Evolutionary conservation across 768 basidiomycete genomes (phyloP).

Genomic region (Crepidotus variabilis): DNA sequence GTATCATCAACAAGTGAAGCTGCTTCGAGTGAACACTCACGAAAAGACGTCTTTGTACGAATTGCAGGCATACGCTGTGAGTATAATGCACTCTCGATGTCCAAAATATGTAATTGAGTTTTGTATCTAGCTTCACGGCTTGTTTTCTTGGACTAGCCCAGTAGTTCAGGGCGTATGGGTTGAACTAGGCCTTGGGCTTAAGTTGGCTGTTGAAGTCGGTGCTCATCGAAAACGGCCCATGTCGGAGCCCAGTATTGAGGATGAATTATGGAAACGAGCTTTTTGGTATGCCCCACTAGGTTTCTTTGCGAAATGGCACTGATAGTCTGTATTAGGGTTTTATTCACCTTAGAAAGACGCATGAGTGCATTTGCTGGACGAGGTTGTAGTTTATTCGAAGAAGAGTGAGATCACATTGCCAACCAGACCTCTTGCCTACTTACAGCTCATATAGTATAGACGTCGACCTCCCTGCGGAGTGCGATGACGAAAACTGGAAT

Average conservation of each 20-base stretch:
- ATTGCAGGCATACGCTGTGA: slow-evolving; percentile 54
- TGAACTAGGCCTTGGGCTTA: slow-evolving; percentile 56
- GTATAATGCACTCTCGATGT: slow-evolving; percentile 14
- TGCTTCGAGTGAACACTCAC: slow-evolving; percentile 52
- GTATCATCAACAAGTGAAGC: slow-evolving; percentile 55
- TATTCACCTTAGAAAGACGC: slow-evolving; percentile 41
- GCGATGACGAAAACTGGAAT: slow-evolving; percentile 66
- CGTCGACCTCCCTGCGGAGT: slow-evolving; percentile 53
- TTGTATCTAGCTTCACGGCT: slow-evolving; percentile 44
- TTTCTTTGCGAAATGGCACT: not conserved
- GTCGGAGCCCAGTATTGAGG: slow-evolving; percentile 37
- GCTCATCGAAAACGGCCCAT: slow-evolving; percentile 44
- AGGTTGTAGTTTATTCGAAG: slow-evolving; percentile 65
- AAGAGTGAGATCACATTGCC: slow-evolving; percentile 46
- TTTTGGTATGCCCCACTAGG: slow-evolving; percentile 38
- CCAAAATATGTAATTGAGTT: not conserved
- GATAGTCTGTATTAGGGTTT: slow-evolving; percentile 29
- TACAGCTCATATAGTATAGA: slow-evolving; percentile 46
- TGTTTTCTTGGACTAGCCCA: slow-evolving; percentile 45
- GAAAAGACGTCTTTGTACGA: slow-evolving; percentile 61
- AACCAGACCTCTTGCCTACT: not conserved
- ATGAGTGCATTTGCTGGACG: slow-evolving; percentile 50
- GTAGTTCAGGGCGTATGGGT: slow-evolving; percentile 59
- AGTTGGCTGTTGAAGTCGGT: slow-evolving; percentile 67
- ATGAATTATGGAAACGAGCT: slow-evolving; percentile 66